phyloP scores from a whole-genome alignment of 2,329 filamentous ascomycete genomes.

The Penicillium sp. region DNA sequence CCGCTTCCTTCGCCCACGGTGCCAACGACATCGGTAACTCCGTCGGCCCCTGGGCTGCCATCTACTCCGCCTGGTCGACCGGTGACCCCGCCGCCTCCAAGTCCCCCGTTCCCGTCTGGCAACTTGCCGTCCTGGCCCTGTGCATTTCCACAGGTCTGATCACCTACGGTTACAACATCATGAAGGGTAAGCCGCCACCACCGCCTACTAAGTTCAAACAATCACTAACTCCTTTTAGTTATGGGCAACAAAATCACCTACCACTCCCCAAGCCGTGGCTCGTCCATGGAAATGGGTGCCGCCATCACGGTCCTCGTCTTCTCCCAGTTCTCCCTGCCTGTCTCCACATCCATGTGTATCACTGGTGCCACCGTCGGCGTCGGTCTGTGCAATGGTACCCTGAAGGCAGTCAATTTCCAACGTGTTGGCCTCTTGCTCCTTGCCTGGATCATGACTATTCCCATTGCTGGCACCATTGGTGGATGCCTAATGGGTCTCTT shows the following conservation, averaged over 20 bases:
- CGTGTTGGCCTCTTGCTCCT: slow-evolving; percentile 66
- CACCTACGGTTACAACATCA: slow-evolving; percentile 81
- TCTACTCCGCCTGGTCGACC: slow-evolving; percentile 66
- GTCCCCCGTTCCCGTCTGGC: slow-evolving; percentile 69
- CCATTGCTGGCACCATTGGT: slow-evolving; percentile 58
- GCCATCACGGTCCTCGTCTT: slow-evolving; percentile 74
- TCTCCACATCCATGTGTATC: slow-evolving; percentile 77
- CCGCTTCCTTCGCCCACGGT: slow-evolving; percentile 60
- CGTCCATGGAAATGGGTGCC: slow-evolving; percentile 77
- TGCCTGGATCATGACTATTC: slow-evolving; percentile 66
- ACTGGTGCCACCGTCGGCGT: slow-evolving; percentile 77
- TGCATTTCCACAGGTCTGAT: slow-evolving; percentile 66
- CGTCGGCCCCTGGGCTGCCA: slow-evolving; percentile 67
- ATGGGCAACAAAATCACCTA: slow-evolving; percentile 82
- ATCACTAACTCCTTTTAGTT: slow-evolving; percentile 46
- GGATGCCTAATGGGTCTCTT: slow-evolving; percentile 54
- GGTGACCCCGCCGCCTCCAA: slow-evolving; percentile 62
- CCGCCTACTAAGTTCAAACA: background rate
- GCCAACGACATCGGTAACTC: slow-evolving; percentile 76
- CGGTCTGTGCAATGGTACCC: slow-evolving; percentile 70
- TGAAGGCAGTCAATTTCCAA: slow-evolving; percentile 73
- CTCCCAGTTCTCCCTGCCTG: slow-evolving; percentile 71
- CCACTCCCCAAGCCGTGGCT: slow-evolving; percentile 59
- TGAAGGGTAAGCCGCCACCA: slow-evolving; percentile 61
- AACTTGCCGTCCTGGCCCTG: slow-evolving; percentile 66